Base-by-base conservation (phyloP, 2,329 filamentous ascomycete species). In the Pestalotiopsis sp. region DNA sequence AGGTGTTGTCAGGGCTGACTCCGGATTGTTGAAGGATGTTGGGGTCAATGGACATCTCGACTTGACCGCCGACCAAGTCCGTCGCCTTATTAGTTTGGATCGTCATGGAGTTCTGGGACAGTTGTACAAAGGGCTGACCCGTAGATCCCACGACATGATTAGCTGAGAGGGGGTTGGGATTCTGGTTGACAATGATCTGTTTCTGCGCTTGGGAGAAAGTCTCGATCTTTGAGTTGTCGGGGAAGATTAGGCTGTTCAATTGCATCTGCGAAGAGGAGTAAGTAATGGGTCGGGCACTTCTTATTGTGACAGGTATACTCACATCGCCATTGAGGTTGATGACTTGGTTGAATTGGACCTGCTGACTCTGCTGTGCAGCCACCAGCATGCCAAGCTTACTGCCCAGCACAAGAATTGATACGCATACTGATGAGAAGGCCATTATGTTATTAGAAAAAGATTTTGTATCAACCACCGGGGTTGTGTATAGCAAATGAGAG, bases 321-420 rank as follows among this genome's bases (percentile, higher is more conserved):
- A 72, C 71, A 67, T 72, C 69, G 11, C 71, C 71, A 67, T 71
- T 72, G 22, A 72, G 48, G 62, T 72, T 72, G 30, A 72, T 68
- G 30, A 72, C 71, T 57, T 72, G 71, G 38, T 72, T 72, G 59
- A 70, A 72, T 48, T 72, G 71, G 6, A 66, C 70, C 57, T 60
- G 66, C 59, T 70, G 69, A 30, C 66, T 65, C 26, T 59, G 58
- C 62, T 70, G 70, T 14, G 69, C 71, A 14, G 66, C 64, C 17
- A 70, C 70, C 24, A 68, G 64, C 39, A 56, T 55, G 62, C 44
- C 48, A 48, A 65, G 62, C 62, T 48, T 35, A 44, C 48, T 4
- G 62, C 22, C 52, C 9, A 65, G 35, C 26, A 56, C 22, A 14
- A 65, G 62, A 13, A 65, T 55, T 26, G 62, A 65, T 17, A 57